Evolutionary conservation across 1,284 basidiomycete genomes (phyloP), one percentile per base, ranked within the genome.

Genomic region (Cryptococcus floricola): DNA sequence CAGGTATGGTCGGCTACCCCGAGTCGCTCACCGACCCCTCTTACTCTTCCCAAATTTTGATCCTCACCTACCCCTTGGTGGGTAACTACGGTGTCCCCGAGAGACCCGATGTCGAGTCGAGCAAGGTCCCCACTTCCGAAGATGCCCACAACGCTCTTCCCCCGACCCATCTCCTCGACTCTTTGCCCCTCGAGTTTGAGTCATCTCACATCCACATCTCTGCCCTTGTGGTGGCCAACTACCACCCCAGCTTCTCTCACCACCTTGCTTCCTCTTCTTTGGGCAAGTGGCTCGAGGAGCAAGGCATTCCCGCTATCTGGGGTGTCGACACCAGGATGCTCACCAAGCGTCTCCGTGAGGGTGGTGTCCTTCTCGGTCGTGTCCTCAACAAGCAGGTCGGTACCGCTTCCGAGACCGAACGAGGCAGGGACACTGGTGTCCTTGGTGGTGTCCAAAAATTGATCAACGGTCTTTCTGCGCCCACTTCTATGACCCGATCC

Each of bases 31-130:
- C 96, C 50, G 96, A 98, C 77, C 96, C 96, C 16, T 98, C 96
- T 3, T 99, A 98, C 79, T 88, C 95, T 76, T 93, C 93, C 50
- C 96, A 98, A 78, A 98, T 99, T 71, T 86, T 99, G 59, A 87
- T 98, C 59, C 83, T 98, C 65, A 98, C 96, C 5, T 98, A 97
- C 80, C 96, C 96, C 5, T 82, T 99, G 66, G 83, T 98, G 65
- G 96, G 96, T 54, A 98, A 98, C 78, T 99, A 99, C 74, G 96
- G 96, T 76, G 94, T 98, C n/a, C 96, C 96, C 53, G 82, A 83
- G 61, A 86, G 93, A 43, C 75, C 78, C 45, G 63, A 68, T 49
- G 71, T 79, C 49, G 75, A 80, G 46, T 77, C 83, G 12, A 56
- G 57, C 51, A 49, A 55, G n/a, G 54, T 68, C 43, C 70, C 73